Evolutionary conservation across 1,139 yeast genomes (phyloP).

Genomic region (Zygoascus hellenicus): DNA sequence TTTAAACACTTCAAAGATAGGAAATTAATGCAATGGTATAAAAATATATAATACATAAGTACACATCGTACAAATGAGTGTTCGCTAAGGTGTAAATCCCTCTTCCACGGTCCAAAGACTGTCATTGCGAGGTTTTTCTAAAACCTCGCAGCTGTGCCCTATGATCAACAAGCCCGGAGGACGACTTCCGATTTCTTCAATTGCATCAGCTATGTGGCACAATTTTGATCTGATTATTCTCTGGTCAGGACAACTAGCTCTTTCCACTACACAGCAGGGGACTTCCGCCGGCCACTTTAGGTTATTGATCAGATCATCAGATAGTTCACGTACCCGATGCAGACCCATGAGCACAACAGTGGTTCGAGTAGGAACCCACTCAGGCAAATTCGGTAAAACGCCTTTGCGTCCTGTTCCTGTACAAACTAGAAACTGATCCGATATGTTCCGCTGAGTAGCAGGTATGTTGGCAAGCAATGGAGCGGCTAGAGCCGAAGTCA

Average conservation of each 20-base stretch:
- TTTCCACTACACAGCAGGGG: constrained; percentile 82
- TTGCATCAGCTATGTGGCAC: constrained; percentile 60
- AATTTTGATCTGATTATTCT: constrained; percentile 72
- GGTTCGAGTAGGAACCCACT: constrained; percentile 64
- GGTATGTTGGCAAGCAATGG: constrained; percentile 83
- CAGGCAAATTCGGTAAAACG: constrained; percentile 71
- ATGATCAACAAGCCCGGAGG: constrained; percentile 91
- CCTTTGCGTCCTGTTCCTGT: constrained; percentile 96
- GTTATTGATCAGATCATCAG: constrained; percentile 47
- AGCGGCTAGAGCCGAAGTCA: constrained; percentile 87
- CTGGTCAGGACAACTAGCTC: constrained; percentile 94
- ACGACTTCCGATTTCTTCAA: constrained; percentile 76
- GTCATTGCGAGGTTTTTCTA: constrained; percentile 25
- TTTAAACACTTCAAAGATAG: too few relatives aligned
- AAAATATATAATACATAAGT: too few relatives aligned
- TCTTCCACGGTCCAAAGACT: constrained; percentile 54
- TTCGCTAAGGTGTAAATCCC: constrained; percentile 34
- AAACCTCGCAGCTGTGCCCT: constrained; percentile 71
- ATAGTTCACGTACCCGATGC: constrained; percentile 69
- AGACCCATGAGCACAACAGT: constrained; percentile 87
- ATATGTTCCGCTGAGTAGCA: constrained; percentile 86
- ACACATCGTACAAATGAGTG: neutral
- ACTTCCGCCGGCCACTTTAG: constrained; percentile 63
- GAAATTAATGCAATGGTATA: neutral
- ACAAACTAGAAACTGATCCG: constrained; percentile 87